Conservation (phyloP, 2,329 filamentous ascomycete genomes). For the Ophiostoma ips region DNA sequence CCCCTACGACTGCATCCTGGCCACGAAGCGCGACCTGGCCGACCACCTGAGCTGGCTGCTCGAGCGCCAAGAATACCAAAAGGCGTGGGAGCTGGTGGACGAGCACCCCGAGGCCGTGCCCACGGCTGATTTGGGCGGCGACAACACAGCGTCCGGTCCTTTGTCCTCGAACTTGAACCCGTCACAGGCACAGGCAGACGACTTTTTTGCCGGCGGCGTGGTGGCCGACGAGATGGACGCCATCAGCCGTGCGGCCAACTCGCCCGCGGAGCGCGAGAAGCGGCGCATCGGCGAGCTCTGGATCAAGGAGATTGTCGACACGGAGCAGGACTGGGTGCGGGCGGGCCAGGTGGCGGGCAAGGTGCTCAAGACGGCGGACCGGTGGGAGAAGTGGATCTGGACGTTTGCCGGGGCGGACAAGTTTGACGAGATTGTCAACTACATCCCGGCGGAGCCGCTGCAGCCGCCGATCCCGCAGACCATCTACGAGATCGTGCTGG, state of each 20-base stretch:
- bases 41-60: conserved; percentile 82
- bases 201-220: conserved; percentile 30
- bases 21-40: conserved; percentile 69
- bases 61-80: conserved; percentile 64
- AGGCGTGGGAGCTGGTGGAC: conserved; percentile 81
- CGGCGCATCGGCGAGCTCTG: conserved; percentile 82
- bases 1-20: conserved; percentile 90
- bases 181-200: conserved; percentile 25
- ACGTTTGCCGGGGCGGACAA: conserved; percentile 74
- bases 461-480: conserved; percentile 64
- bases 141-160: conserved; percentile 8
- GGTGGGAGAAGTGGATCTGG: conserved; percentile 96
- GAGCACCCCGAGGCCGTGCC: conserved; percentile 64
- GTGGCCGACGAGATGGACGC: conserved; percentile 29
- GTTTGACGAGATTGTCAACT: conserved; percentile 78
- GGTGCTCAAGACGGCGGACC: conserved; percentile 62
- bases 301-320: conserved; percentile 71
- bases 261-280: conserved; percentile 72
- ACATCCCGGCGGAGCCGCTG: conserved; percentile 66
- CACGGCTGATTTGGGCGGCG: conserved; percentile 24
- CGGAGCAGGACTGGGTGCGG: conserved; percentile 52
- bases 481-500: conserved; percentile 79
- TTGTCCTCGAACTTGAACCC: conserved; percentile 11
- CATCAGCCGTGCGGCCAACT: conserved; percentile 42
- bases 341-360: conserved; percentile 73